Base-by-base conservation (phyloP, 2,329 filamentous ascomycete species). In the Aspergillus eucalypticola region DNA sequence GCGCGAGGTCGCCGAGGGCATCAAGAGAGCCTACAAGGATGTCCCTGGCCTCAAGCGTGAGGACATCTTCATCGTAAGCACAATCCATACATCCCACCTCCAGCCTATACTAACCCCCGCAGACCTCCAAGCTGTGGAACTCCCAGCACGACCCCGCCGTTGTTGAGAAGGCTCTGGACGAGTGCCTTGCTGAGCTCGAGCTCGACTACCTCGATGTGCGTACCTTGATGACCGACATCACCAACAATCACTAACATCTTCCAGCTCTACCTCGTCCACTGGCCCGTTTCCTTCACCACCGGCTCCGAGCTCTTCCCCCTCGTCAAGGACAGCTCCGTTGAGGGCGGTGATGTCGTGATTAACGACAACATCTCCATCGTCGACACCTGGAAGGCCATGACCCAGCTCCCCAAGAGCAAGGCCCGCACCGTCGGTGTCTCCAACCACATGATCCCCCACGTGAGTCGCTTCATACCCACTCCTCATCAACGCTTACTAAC, bases 71-170 rank as follows among this genome's bases (percentile, higher is more conserved):
- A 76, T 77, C 60, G 75, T 76, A 67, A 35, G 54, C 6, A 13
- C 5, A 13, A 2, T n/a, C 21, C 2, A 17, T 8, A 15, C 11
- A 11, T 11, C n/a, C 21, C 2, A 21, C 11, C 19, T 8, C 11
- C 32, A 41, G 17, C 13, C 1, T 11, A 17, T 32, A 8, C 60
- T 67, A 48, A 65, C 49, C 25, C 17, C 19, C 54, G 1, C 54
- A 76, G 75, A 87, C 85, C n/a, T 82, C 81, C 63, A 88, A 88
- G 76, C 76, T 87, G 11, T 88, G 84, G 84, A 86, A 86, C 74
- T 44, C 39, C 25, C 73, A 76, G 67, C 83, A 85, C 69, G 72
- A 76, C 61, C 78, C 81, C 8, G 77, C 83, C 54, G 78, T 82
- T 58, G 81, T 86, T 27, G 81, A 82, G 70, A 73, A 75, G 52